Evolutionary conservation across 2,329 filamentous ascomycete genomes (phyloP).

Genomic region (Fulvia fulva): DNA sequence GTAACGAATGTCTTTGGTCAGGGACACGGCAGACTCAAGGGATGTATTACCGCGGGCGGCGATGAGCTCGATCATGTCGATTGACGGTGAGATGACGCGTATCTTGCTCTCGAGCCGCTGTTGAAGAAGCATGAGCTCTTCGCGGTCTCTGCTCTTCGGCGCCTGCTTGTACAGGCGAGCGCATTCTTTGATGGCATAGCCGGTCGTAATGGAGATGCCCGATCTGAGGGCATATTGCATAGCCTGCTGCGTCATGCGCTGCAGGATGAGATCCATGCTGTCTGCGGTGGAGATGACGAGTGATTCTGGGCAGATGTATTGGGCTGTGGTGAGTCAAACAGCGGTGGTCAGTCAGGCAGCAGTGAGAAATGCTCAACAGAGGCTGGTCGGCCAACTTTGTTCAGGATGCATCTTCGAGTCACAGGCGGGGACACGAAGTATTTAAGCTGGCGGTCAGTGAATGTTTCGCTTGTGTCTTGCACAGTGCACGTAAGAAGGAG

Average conservation of each 20-base stretch:
- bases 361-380: background rate
- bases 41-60: slow-evolving; percentile 72
- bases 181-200: slow-evolving; percentile 79
- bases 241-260: slow-evolving; percentile 69
- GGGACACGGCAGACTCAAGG: slow-evolving; percentile 76
- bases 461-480: background rate
- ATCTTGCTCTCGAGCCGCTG: slow-evolving; percentile 79
- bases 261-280: slow-evolving; percentile 68
- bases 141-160: slow-evolving; percentile 63
- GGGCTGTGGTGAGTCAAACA: slow-evolving; percentile 10
- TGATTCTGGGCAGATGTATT: background rate
- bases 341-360: background rate
- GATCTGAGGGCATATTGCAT: slow-evolving; percentile 91
- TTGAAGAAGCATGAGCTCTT: slow-evolving; percentile 70
- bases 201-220: slow-evolving; percentile 78
- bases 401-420: background rate
- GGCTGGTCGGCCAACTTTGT: background rate
- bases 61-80: slow-evolving; percentile 88
- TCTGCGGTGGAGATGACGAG: background rate
- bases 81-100: slow-evolving; percentile 84
- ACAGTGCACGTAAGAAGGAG: too few species aligned
- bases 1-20: slow-evolving; percentile 77
- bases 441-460: background rate
- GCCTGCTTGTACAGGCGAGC: slow-evolving; percentile 70
- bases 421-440: background rate